Percentiles rank a stretch among this genome's conserved stretches.
Evolutionary conservation across 257 asterid species (phyloP).

Genomic region (Eustoma russellianum): DNA sequence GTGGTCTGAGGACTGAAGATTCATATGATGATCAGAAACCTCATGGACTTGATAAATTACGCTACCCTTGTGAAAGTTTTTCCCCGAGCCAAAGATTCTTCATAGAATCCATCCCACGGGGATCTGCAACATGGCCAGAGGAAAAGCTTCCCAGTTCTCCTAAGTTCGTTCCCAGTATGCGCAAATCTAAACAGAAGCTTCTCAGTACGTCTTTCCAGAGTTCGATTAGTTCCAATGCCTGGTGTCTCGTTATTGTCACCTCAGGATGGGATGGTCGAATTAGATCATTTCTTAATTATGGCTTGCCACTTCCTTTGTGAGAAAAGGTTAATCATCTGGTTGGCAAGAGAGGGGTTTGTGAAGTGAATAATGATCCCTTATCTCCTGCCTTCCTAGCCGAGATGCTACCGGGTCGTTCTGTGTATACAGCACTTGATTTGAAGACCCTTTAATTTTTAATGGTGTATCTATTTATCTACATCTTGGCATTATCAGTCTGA

Average conservation of each 20-base stretch:
- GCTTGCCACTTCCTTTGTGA: slow-evolving; percentile 65
- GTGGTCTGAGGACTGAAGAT: slow-evolving; percentile 33
- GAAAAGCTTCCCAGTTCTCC: slow-evolving; percentile 70
- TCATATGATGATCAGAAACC: slow-evolving; percentile 16
- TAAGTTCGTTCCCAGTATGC: slow-evolving; percentile 23
- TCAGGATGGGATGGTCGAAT: slow-evolving; percentile 92
- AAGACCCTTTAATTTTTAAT: slow-evolving; percentile 2
- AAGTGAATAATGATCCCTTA: neutral
- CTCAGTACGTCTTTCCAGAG: slow-evolving; percentile 61
- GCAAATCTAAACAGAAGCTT: slow-evolving; percentile 64
- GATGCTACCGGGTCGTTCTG: neutral
- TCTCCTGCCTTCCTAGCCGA: neutral
- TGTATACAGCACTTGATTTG: too few relatives aligned
- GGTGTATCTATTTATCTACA: slow-evolving; percentile 6
- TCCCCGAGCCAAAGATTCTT: slow-evolving; percentile 50
- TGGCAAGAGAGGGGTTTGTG: slow-evolving; percentile 8
- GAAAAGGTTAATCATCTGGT: slow-evolving; percentile 2
- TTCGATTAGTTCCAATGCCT: slow-evolving; percentile 51
- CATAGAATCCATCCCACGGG: slow-evolving; percentile 48
- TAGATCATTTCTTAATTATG: slow-evolving; percentile 77
- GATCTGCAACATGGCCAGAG: slow-evolving; percentile 98
- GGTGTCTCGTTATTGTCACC: slow-evolving; percentile 83
- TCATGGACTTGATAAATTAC: slow-evolving; percentile 20
- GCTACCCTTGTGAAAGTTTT: slow-evolving; percentile 45
- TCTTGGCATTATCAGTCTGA: slow-evolving; percentile 7